Base-by-base conservation (phyloP, 78 protist species). In the Isochrysis galbana region DNA sequence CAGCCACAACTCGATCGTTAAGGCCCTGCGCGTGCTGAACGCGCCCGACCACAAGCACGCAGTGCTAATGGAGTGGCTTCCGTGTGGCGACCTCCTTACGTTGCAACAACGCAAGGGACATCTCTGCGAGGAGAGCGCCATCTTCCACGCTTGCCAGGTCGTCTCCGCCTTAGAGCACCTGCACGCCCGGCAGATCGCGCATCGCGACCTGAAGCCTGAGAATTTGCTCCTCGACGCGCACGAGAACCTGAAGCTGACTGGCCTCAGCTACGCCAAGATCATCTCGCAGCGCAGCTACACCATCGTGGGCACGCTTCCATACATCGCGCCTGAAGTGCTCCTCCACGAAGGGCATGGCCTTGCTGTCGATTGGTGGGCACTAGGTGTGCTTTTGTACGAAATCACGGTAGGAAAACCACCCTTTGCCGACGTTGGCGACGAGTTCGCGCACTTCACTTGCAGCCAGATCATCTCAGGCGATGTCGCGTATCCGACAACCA, bases 241-340 rank as follows among this genome's bases (percentile, higher is more conserved):
- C 38, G 97, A 96, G 29, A 92, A 94, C 93, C 1, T 95, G 44
- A 95, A 95, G 78, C 88, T 97, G 21, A 94, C 96, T 39, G 98
- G 97, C 84, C 94, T 97, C 61, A 98, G 98, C 22, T 87, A 47
- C 46, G 91, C 91, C 99, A 98, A 7, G 99, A 98, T 86, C 98
- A 98, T 87, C 92, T 98, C 51, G 96, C 98, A n/a, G n/a, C n/a
- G n/a, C n/a, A n/a, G n/a, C n/a, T n/a, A n/a, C n/a, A n/a, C n/a
- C n/a, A n/a, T n/a, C n/a, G n/a, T n/a, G n/a, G n/a, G n/a, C n/a
- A n/a, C n/a, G n/a, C n/a, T n/a, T n/a, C n/a, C n/a, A n/a, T n/a
- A n/a, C n/a, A n/a, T n/a, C n/a, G n/a, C n/a, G 1, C 99, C 99
- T 4, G 99, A 98, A 95, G 94, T 98, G 39, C 39, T 98, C 23